Conservation (phyloP, 2,329 filamentous ascomycete genomes). For the Epichloe coenophiala region DNA sequence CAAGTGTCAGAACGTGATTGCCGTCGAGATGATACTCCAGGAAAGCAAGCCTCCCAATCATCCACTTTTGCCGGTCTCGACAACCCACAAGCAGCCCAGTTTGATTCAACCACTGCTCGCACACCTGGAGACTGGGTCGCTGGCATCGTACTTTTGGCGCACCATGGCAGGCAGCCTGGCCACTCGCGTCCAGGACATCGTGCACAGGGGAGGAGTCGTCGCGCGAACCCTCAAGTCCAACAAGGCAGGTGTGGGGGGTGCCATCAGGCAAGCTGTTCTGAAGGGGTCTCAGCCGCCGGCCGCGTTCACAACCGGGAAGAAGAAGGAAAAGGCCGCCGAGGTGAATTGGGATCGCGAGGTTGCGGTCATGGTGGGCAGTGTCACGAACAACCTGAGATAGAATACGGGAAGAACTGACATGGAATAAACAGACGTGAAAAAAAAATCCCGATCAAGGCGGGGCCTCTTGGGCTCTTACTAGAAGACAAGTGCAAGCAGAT, state of each 20-base stretch:
- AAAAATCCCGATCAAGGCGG: too few relatives aligned
- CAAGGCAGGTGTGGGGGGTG: constrained; percentile 56
- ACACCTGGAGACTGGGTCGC: constrained; percentile 72
- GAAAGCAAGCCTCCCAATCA: constrained; percentile 54
- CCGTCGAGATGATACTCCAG: constrained; percentile 65
- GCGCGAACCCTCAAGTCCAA: constrained; percentile 70
- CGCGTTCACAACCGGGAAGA: constrained; percentile 29
- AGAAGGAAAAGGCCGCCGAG: constrained; percentile 33
- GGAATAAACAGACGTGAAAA: neutral
- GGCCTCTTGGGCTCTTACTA: too few relatives aligned
- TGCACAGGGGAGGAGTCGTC: constrained; percentile 69
- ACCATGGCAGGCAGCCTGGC: constrained; percentile 68
- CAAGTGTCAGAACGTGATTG: constrained; percentile 83
- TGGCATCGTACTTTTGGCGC: constrained; percentile 89
- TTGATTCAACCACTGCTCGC: constrained; percentile 61
- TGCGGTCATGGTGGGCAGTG: constrained; percentile 84
- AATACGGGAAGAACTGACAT: neutral
- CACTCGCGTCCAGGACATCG: constrained; percentile 68
- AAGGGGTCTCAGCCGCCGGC: constrained; percentile 58
- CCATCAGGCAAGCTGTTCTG: constrained; percentile 71
- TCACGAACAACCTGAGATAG: constrained; percentile 44
- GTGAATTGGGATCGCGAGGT: constrained; percentile 75
- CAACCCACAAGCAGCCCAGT: constrained; percentile 26
- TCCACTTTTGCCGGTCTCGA: constrained; percentile 39
- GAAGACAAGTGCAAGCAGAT: too few relatives aligned